Percentiles rank a stretch among this genome's conserved stretches.
phyloP scores from a whole-genome alignment of 352 stramenopile genomes.

The Sclerospora graminicola region DNA sequence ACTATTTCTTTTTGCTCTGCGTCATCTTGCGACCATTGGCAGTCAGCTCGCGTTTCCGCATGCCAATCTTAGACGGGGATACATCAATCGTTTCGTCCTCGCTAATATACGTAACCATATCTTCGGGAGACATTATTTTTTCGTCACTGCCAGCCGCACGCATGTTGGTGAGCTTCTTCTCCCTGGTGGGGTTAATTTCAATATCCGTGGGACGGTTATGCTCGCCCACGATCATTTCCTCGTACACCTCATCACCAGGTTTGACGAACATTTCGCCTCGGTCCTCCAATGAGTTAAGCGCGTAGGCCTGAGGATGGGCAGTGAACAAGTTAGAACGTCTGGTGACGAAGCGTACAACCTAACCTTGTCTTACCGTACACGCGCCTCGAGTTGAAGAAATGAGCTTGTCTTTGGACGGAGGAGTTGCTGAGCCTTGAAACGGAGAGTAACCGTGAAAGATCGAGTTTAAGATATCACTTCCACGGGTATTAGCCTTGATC shows the following conservation, averaged over 20 bases:
- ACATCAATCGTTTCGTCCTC: constrained; percentile 99
- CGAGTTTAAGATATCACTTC: constrained; percentile 95
- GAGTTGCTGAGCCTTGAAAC: constrained; percentile 54
- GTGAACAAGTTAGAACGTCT: too few relatives aligned
- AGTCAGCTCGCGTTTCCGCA: constrained; percentile 72
- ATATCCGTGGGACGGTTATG: constrained; percentile 92
- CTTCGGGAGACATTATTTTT: constrained; percentile 95
- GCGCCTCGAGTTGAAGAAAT: constrained; percentile 64
- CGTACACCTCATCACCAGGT: constrained; percentile 92
- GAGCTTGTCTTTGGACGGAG: constrained; percentile 77
- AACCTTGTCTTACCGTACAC: constrained; percentile 34
- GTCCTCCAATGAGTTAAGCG: constrained; percentile 87
- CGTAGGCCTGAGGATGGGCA: constrained; percentile 58
- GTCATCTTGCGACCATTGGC: constrained; percentile 50
- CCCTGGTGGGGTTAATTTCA: constrained; percentile 96
- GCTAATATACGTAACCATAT: constrained; percentile 95
- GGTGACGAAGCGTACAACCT: background rate
- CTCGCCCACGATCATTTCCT: constrained; percentile 97
- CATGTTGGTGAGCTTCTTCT: constrained; percentile 97
- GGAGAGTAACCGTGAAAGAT: constrained; percentile 94
- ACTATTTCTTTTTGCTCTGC: constrained; percentile 48
- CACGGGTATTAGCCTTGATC: constrained; percentile 92
- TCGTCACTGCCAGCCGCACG: constrained; percentile 92
- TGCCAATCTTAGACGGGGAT: constrained; percentile 90
- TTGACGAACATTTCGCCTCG: constrained; percentile 94